Percentiles rank a stretch among this genome's conserved stretches.
Evolutionary conservation across 2,329 filamentous ascomycete species (phyloP).

Genomic region (Scytalidium lignicola): DNA sequence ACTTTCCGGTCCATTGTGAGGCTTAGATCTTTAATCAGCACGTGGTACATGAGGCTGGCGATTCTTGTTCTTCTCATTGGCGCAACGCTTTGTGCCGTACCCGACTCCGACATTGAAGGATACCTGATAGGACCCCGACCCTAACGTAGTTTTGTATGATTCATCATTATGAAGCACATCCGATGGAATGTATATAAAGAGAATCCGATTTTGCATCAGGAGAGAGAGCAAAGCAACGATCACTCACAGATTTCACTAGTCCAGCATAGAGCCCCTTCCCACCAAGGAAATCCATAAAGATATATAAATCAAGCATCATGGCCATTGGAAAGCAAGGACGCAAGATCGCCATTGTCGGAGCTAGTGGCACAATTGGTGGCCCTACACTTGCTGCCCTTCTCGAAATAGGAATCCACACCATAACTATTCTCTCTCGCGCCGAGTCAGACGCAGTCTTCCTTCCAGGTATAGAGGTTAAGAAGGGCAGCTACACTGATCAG

Average conservation of each 20-base stretch:
- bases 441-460: conserved; percentile 37
- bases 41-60: no score
- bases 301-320: background rate
- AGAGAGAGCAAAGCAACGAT: no score
- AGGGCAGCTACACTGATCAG: conserved; percentile 43
- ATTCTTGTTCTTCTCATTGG: no score
- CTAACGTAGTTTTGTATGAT: background rate
- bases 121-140: background rate
- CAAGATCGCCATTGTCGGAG: conserved; percentile 2
- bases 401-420: conserved; percentile 33
- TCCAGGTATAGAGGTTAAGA: conserved; percentile 31
- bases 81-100: no score
- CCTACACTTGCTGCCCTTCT: background rate
- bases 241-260: no score
- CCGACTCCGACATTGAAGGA: no score
- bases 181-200: no score
- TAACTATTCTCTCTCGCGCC: conserved; percentile 43
- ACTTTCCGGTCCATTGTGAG: no score
- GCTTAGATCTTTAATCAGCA: no score
- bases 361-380: conserved; percentile 1
- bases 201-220: no score
- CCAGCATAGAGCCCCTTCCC: no score
- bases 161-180: no score
- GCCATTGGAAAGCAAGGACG: conserved; percentile 1
- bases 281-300: background rate